Conservation (phyloP, 192 early-diverging fungal genomes). For the Kickxella alabastrina region DNA sequence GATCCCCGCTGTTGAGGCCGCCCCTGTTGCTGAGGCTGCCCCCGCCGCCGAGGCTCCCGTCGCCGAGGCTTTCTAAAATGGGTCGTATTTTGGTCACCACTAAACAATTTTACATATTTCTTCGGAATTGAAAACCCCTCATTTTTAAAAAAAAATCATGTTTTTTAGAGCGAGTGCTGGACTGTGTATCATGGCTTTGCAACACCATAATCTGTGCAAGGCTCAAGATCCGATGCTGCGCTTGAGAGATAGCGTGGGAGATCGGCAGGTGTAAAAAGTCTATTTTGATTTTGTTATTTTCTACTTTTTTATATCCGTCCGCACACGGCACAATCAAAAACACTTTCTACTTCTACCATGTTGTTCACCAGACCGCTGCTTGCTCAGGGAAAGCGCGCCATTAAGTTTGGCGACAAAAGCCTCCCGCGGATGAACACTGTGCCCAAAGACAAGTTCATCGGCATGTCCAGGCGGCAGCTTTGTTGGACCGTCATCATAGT, state of each 20-base stretch:
- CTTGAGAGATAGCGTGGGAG: too few species aligned
- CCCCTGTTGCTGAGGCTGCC: constrained; percentile 20
- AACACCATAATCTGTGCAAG: constrained; percentile 10
- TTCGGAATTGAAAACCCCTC: constrained; percentile 7
- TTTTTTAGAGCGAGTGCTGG: too few species aligned
- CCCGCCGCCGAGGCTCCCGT: constrained; percentile 29
- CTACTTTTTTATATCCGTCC: neutral
- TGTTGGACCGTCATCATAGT: constrained; percentile 52
- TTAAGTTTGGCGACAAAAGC: constrained; percentile 31
- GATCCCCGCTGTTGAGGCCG: constrained; percentile 29
- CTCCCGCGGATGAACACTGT: constrained; percentile 33
- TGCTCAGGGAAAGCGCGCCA: constrained; percentile 10
- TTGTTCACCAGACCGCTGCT: constrained; percentile 28
- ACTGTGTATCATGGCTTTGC: too few species aligned
- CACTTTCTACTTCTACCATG: constrained; percentile 16
- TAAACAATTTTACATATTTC: constrained; percentile 5
- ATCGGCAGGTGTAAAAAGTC: too few species aligned
- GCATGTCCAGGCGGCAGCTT: constrained; percentile 40
- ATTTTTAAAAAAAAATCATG: too few species aligned
- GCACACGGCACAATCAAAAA: too few species aligned
- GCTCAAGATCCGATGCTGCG: constrained; percentile 12
- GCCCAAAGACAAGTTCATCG: constrained; percentile 29
- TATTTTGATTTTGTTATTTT: neutral
- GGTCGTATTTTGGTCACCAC: constrained; percentile 11
- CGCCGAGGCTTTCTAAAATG: constrained; percentile 48